Evolutionary conservation across 495 filamentous ascomycete genomes (phyloP).

Genomic region (Aspergillus indologenus): DNA sequence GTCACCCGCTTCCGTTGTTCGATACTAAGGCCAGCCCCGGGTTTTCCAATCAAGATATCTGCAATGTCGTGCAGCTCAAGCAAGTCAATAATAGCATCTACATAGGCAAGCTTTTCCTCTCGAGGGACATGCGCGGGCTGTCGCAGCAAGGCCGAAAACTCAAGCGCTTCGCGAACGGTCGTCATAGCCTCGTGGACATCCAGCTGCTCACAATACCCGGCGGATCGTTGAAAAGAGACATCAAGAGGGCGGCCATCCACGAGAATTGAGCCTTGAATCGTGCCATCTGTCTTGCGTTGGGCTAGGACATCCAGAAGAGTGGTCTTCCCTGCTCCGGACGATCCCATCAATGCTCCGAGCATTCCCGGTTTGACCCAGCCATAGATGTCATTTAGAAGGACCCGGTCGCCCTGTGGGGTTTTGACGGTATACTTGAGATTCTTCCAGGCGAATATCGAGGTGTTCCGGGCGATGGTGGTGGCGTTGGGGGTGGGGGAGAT

Average conservation of each 20-base stretch:
- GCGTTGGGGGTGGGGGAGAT: too few relatives aligned
- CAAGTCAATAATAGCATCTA: slow-evolving; percentile 52
- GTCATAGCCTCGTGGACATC: slow-evolving; percentile 56
- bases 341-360: slow-evolving; percentile 80
- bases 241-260: slow-evolving; percentile 63
- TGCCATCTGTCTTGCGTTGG: slow-evolving; percentile 71
- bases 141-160: slow-evolving; percentile 56
- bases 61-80: slow-evolving; percentile 54
- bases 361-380: slow-evolving; percentile 78
- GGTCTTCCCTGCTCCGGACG: slow-evolving; percentile 84
- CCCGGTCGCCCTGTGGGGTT: slow-evolving; percentile 43
- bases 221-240: slow-evolving; percentile 69
- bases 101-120: slow-evolving; percentile 56
- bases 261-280: slow-evolving; percentile 66
- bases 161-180: slow-evolving; percentile 58
- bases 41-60: slow-evolving; percentile 48
- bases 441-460: slow-evolving; percentile 46
- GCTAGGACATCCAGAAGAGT: slow-evolving; percentile 79
- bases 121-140: slow-evolving; percentile 46
- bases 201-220: slow-evolving; percentile 56
- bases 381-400: slow-evolving; percentile 54
- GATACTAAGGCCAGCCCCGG: slow-evolving; percentile 49
- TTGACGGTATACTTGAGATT: slow-evolving; percentile 63
- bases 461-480: too few relatives aligned
- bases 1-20: slow-evolving; percentile 61